Base-by-base conservation (phyloP, 768 basidiomycete genomes). In the Auricularia auricula-judae region DNA sequence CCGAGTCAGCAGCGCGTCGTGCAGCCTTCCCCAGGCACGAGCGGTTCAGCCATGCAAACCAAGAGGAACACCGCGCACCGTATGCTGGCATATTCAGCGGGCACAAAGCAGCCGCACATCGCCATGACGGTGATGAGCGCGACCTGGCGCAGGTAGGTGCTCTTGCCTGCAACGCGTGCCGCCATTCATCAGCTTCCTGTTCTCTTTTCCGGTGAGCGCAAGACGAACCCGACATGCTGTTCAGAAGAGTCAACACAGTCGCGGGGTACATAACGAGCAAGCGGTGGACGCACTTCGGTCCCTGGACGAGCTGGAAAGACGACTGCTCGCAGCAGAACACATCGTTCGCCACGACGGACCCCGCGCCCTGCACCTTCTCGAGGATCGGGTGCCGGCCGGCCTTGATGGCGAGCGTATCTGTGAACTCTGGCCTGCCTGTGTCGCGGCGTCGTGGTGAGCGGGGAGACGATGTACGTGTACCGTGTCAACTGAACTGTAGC, bases 61-160 rank as follows among this genome's bases (percentile, higher is more conserved):
- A 7, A 21, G 33, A 10, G 29, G 63, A 34, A 61, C 14, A 2
- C 18, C 43, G 47, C 74, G 29, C 56, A 86, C 87, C 86, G 81
- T 72, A 98, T 93, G 70, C 89, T 93, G 4, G 91, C 93, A 72
- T 95, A 98, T 72, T 91, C 88, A 0, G 93, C 93, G 1, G 97
- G 93, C 3, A 99, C 91, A 70, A 90, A 96, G 73, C 87, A 93
- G 0, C 94, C 90, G 66, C 87, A 86, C 85, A 93, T 88, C 0
- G 92, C 93, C 84, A 96, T 88, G 42, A 94, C 77, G 1, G 85
- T 80, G 56, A 98, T 75, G 2, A 98, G 78, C 1, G 88, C 95
- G 36, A 92, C 83, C 74, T 98, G 95, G 14, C 88, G 84, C 16
- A 99, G 77, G 70, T 94, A 96, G 0, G 95, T 98, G 72, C 91